Conservation (phyloP, 805 yeast genomes). For the Candida ficus region DNA sequence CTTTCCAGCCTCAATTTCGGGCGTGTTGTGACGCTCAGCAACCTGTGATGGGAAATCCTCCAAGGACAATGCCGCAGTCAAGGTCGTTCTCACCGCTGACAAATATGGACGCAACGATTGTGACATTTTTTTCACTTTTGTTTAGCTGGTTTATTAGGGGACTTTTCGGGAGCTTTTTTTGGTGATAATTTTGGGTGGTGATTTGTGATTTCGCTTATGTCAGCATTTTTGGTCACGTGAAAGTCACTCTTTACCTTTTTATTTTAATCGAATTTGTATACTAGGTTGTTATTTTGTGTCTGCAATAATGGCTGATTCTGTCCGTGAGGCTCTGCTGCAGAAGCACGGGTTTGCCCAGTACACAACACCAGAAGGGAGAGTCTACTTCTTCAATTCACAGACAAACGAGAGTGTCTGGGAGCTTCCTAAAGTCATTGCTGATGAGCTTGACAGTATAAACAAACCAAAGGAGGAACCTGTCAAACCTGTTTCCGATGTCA, state of each 20-base stretch:
- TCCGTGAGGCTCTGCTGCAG: slow-evolving; percentile 30
- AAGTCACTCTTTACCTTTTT: too few relatives aligned
- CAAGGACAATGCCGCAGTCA: slow-evolving; percentile 88
- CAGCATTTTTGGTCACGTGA: too few relatives aligned
- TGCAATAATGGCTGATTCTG: too few relatives aligned
- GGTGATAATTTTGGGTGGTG: too few relatives aligned
- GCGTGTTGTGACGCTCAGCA: slow-evolving; percentile 95
- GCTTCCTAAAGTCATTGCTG: slow-evolving; percentile 49
- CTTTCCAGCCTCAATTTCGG: slow-evolving; percentile 86
- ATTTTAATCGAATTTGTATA: too few relatives aligned
- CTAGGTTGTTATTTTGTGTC: too few relatives aligned
- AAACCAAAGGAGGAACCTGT: slow-evolving; percentile 1
- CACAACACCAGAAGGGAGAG: slow-evolving; percentile 48
- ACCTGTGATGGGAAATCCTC: slow-evolving; percentile 93
- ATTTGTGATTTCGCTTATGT: too few relatives aligned
- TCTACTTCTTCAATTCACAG: slow-evolving; percentile 62
- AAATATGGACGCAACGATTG: slow-evolving; percentile 96
- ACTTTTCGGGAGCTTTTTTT: too few relatives aligned
- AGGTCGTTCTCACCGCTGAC: slow-evolving; percentile 86
- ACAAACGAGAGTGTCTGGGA: slow-evolving; percentile 79
- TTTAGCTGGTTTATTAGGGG: background rate
- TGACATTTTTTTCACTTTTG: slow-evolving; percentile 41
- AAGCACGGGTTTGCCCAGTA: slow-evolving; percentile 50
- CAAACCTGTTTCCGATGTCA: slow-evolving; percentile 1
- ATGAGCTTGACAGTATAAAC: slow-evolving; percentile 11